Evolutionary conservation across 148 eudicot species (phyloP).

Genomic region (Rhododendron simsii): DNA sequence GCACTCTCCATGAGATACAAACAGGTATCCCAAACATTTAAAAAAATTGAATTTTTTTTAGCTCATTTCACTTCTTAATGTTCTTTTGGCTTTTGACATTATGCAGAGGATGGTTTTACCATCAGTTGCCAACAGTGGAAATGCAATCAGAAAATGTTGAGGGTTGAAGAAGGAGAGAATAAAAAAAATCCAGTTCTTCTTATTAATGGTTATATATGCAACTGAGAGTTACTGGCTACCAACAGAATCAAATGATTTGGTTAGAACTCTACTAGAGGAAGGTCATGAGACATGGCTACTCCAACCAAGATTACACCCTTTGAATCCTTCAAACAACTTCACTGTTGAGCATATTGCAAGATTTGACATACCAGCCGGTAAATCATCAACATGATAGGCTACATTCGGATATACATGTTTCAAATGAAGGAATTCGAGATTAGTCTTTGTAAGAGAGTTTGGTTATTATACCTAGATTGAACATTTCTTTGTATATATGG

Average conservation of each 20-base stretch:
- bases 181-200: slow-evolving; percentile 21
- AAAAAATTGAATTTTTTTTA: not conserved
- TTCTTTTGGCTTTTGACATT: not conserved
- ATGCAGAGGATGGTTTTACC: slow-evolving; percentile 28
- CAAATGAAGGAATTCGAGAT: not conserved
- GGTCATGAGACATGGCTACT: slow-evolving; percentile 34
- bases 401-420: not conserved
- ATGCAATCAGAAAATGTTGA: slow-evolving; percentile 2
- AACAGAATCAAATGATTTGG: slow-evolving; percentile 33
- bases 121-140: slow-evolving; percentile 35
- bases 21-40: slow-evolving; percentile 20
- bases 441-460: not conserved
- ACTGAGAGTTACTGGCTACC: slow-evolving; percentile 34
- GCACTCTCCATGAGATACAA: slow-evolving; percentile 19
- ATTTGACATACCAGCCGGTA: slow-evolving; percentile 39
- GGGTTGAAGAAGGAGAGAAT: slow-evolving; percentile 3
- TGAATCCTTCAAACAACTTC: slow-evolving; percentile 25
- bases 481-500: not conserved
- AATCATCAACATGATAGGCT: not conserved
- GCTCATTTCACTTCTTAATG: not conserved
- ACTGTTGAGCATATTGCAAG: slow-evolving; percentile 33
- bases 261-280: slow-evolving; percentile 30
- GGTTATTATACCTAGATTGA: not conserved
- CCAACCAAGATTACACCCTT: slow-evolving; percentile 25
- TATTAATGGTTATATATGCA: slow-evolving; percentile 29